Percentiles rank a stretch among this genome's conserved stretches.
These are phyloP conservation scores for Acacia confusa DNA, from an alignment of 306 rosid genomes.

Conservation along the genomic window DNA sequence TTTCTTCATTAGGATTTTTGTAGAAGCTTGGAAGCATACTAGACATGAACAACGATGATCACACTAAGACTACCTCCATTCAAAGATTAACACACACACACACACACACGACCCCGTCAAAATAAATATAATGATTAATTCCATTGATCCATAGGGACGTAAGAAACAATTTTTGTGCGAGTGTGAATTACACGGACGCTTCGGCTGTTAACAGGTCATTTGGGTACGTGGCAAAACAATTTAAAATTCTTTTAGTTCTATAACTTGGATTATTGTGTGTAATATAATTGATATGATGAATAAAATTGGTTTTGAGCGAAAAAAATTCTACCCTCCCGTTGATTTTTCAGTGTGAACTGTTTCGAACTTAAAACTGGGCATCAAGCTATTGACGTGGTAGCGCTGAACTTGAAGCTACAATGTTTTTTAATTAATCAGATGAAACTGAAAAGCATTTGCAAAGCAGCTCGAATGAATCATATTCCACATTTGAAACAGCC, in stretches of 20 bases:
- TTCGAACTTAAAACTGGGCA: neutral
- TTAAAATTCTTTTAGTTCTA: neutral
- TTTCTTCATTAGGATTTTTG: constrained; percentile 4
- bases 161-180: neutral
- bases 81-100: too few relatives aligned
- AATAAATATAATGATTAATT: neutral
- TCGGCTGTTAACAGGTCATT: neutral
- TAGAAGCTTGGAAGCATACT: neutral
- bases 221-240: neutral
- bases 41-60: neutral
- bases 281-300: neutral
- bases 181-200: neutral
- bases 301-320: neutral
- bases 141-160: neutral
- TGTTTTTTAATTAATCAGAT: too few relatives aligned
- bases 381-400: too few relatives aligned
- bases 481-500: too few relatives aligned
- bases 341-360: neutral
- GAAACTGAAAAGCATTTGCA: too few relatives aligned
- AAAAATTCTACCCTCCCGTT: neutral
- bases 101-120: neutral
- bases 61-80: constrained; percentile 11
- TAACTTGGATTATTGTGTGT: neutral
- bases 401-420: neutral
- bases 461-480: too few relatives aligned